Base-by-base conservation (phyloP, 495 filamentous ascomycete species). In the Xylaria curta region DNA sequence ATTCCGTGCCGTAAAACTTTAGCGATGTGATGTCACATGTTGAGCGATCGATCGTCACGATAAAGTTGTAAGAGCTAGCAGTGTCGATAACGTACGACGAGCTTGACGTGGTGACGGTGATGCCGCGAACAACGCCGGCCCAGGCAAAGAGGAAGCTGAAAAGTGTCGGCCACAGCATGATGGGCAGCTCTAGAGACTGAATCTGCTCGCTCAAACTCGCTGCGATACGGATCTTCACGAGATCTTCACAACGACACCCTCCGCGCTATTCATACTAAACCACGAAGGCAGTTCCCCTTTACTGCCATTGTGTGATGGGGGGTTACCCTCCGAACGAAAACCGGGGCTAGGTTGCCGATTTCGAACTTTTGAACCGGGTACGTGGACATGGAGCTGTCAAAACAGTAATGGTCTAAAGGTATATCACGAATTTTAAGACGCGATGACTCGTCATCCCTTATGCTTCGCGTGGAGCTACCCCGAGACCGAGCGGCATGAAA, bases 11-110 rank as follows among this genome's bases (percentile, higher is more conserved):
- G 65, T 83, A 82, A 74, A 80, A 89, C 8, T 81, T 78, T 62
- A 89, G 81, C 0, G 85, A 88, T 10, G 85, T 86, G 63, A 89
- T 87, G 72, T 89, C 87, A 63, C 87, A 88, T 70, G 71, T 87
- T 2, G 78, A 72, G 31, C 80, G 78, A 47, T 74, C 80, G 46
- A 89, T 84, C 4, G 84, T 85, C 66, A 87, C 84, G 31, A 81
- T 81, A 40, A 89, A 79, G 9, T 81, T 70, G 73, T 87, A 83
- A 2, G 78, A 56, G 13, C 80, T 81, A 17, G 77, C 83, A 28
- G 85, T 82, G 64, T 86, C 81, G 44, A 88, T 76, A 4, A 82
- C 80, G 73, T 84, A 87, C 10, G 76, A 72, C 9, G 58, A 51
- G 31, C 69, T 68, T 26, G 72, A 68, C 33, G 70, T 61, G 9